Base-by-base conservation (phyloP, 2,329 filamentous ascomycete genomes). In the Alternaria ethzedia region DNA sequence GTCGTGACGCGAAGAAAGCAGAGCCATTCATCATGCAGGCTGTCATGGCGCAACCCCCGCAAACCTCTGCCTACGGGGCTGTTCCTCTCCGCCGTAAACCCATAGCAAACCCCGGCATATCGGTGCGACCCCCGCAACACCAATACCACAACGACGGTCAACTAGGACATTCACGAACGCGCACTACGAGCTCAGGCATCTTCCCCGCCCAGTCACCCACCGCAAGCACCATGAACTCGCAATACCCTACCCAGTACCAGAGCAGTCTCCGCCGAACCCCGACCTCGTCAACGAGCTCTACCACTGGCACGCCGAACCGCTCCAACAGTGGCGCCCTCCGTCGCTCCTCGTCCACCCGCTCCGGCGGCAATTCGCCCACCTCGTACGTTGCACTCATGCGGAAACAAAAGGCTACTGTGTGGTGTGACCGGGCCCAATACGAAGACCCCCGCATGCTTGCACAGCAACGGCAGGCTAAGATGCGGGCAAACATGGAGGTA, bases 331-430 rank as follows among this genome's bases (percentile, higher is more conserved):
- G 87, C 86, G 63, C 83, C 76, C 77, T 79, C 52, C 90, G 91
- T 64, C 89, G 94, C 69, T 96, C 93, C 26, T 92, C 90, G 28
- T 97, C 93, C 4, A 91, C 91, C 55, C 89, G 93, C 72, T 96
- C 93, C 21, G 87, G 86, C 64, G 87, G 86, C 66, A 84, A 83
- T 59, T 84, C 83, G 54, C 78, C 91, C 2, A 86, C 86, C n/a
- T 90, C 93, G 68, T 99, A 99, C 80, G 96, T 99, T 55, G 94
- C 96, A 36, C 86, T 97, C n/a, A 90, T 99, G 82, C 89, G 96
- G 66, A 95, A 94, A 79, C 96, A 99, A 82, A 98, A 98, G 80
- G 96, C 94, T 30, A 99, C 96, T 0, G 96, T 99, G 5, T 99
- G 96, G 96, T 97, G 94, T 83, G 96, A 98, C 78, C 91, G 94